These are phyloP conservation scores for Ampelocalamus luodianensis DNA, from an alignment of 176 grass and related monocot genomes.

Conservation along the genomic window DNA sequence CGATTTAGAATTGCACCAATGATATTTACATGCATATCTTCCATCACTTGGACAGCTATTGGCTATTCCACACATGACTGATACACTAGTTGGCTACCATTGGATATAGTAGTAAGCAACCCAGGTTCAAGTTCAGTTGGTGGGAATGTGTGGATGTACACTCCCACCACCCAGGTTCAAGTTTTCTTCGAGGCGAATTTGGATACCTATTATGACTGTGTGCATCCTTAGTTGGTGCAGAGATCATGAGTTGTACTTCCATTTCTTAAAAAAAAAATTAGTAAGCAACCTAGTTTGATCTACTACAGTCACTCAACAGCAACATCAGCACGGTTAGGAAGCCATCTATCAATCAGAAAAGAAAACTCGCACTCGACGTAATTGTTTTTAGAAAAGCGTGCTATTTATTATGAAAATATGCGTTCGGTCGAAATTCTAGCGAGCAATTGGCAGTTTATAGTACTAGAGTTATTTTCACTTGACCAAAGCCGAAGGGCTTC, in stretches of 20 bases:
- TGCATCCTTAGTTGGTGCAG: no score
- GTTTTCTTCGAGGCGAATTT: no score
- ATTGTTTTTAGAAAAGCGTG: background rate
- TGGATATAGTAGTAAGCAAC: background rate
- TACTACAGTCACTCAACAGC: background rate
- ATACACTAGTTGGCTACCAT: slow-evolving; percentile 1
- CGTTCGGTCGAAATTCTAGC: background rate
- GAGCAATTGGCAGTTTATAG: slow-evolving; percentile 5
- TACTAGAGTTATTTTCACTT: slow-evolving; percentile 1
- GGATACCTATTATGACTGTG: no score
- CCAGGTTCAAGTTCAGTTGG: no score
- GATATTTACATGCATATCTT: background rate
- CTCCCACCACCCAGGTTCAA: no score
- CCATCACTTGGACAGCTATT: background rate
- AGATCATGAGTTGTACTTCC: no score
- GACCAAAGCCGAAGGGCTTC: slow-evolving; percentile 21
- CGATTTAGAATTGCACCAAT: background rate
- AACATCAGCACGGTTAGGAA: background rate
- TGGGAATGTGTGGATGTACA: no score
- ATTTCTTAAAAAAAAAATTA: no score
- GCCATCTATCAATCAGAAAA: background rate
- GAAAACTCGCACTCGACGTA: background rate
- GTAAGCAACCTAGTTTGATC: slow-evolving; percentile 20
- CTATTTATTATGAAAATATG: background rate
- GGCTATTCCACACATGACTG: background rate